These are phyloP conservation scores for Ceriops zippeliana DNA, from an alignment of 345 rosid genomes.

Conservation along the genomic window DNA sequence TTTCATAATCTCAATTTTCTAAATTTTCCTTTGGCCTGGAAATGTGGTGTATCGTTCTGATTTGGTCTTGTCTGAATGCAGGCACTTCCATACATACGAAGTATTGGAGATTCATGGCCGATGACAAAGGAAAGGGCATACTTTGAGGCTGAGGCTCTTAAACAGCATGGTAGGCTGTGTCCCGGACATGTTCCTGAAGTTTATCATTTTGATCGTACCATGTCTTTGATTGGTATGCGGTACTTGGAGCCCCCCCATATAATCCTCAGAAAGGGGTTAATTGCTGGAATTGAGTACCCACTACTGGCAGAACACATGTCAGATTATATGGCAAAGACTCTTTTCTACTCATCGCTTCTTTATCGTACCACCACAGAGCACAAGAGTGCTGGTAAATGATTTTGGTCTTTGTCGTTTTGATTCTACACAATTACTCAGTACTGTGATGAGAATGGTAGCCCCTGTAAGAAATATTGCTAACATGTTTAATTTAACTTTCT, in stretches of 20 bases:
- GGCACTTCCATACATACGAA: constrained; percentile 93
- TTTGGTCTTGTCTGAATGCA: constrained; percentile 19
- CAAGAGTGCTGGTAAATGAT: constrained; percentile 53
- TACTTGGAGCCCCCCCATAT: constrained; percentile 94
- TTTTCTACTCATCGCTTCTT: constrained; percentile 75
- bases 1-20: too few relatives aligned
- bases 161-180: constrained; percentile 60
- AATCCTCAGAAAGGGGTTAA: constrained; percentile 82
- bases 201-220: constrained; percentile 80
- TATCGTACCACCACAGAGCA: constrained; percentile 73
- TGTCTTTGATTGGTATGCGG: constrained; percentile 93
- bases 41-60: not conserved
- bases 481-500: constrained; percentile 14
- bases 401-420: not conserved
- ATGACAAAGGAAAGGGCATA: constrained; percentile 93
- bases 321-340: constrained; percentile 79
- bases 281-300: constrained; percentile 82
- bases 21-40: too few relatives aligned
- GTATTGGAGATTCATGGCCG: constrained; percentile 95
- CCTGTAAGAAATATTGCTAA: constrained; percentile 15
- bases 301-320: constrained; percentile 72
- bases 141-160: constrained; percentile 64
- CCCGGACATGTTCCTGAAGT: constrained; percentile 87
- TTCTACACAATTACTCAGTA: not conserved
- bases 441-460: not conserved